A percentile compares a stretch with the other conserved stretches of the same genome.
These are phyloP conservation scores for Claviceps paspali DNA, from an alignment of 2,329 filamentous ascomycete genomes.

Conservation along the genomic window DNA sequence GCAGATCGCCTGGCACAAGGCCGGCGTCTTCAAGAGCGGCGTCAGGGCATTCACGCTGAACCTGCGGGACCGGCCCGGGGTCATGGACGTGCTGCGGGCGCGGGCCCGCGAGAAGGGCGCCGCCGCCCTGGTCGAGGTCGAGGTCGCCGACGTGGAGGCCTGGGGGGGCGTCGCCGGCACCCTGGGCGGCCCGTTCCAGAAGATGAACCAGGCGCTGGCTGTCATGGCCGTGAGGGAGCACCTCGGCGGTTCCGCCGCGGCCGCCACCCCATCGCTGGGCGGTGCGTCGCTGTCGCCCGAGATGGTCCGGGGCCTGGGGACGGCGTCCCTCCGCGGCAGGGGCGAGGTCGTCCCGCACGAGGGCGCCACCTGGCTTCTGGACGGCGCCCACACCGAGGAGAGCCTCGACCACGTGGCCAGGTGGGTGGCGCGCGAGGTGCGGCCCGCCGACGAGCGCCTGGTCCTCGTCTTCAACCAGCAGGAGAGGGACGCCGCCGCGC, in stretches of 20 bases:
- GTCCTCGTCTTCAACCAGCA: slow-evolving; percentile 88
- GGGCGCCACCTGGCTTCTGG: slow-evolving; percentile 59
- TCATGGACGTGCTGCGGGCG: slow-evolving; percentile 37
- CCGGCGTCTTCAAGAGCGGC: slow-evolving; percentile 64
- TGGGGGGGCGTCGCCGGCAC: slow-evolving; percentile 25
- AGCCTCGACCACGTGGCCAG: slow-evolving; percentile 60
- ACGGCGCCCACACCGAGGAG: slow-evolving; percentile 78
- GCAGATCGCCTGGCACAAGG: slow-evolving; percentile 82
- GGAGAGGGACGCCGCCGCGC: slow-evolving; percentile 55
- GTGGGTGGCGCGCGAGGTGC: slow-evolving; percentile 50
- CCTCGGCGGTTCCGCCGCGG: slow-evolving; percentile 20
- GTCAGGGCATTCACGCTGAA: slow-evolving; percentile 23
- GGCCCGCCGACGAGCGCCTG: slow-evolving; percentile 14
- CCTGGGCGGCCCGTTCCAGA: slow-evolving; percentile 38
- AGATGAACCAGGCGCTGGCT: slow-evolving; percentile 43
- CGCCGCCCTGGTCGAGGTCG: slow-evolving; percentile 26
- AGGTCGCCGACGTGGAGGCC: slow-evolving; percentile 19
- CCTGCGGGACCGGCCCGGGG: slow-evolving; percentile 16
- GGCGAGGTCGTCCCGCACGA: slow-evolving; percentile 50
- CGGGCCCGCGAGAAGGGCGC: slow-evolving; percentile 43
- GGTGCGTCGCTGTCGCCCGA: slow-evolving; percentile 13
- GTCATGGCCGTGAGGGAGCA: slow-evolving; percentile 41
- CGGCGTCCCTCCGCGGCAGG: slow-evolving; percentile 56
- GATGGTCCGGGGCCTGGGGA: slow-evolving; percentile 49
- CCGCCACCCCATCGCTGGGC: slow-evolving; percentile 8